Conservation (phyloP, 2,329 filamentous ascomycete species). For the Amylocarpus encephaloides region DNA sequence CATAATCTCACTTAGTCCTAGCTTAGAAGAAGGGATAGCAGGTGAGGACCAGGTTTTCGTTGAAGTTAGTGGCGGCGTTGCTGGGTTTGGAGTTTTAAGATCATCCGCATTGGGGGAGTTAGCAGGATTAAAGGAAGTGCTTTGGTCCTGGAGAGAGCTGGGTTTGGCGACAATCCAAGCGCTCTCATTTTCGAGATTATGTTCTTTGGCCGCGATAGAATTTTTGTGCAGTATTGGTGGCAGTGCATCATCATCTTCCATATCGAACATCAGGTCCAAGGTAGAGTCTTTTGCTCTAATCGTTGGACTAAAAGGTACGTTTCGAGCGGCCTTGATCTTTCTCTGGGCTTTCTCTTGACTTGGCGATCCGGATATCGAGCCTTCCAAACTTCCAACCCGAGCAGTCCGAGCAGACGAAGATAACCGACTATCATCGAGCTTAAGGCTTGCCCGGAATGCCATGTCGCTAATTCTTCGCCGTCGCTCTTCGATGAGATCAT, state of each 20-base stretch:
- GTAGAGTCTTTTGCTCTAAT: conserved; percentile 63
- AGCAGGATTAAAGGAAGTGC: conserved; percentile 1
- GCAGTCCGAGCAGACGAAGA: conserved; percentile 53
- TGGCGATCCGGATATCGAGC: conserved; percentile 37
- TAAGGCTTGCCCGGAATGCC: conserved; percentile 57
- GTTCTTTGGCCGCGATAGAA: not conserved
- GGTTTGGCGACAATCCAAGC: conserved; percentile 15
- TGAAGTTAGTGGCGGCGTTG: not conserved
- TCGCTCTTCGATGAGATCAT: conserved; percentile 62
- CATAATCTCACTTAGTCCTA: conserved; percentile 73
- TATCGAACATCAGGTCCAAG: conserved; percentile 82
- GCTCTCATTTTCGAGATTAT: not conserved
- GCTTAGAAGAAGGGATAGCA: conserved; percentile 26
- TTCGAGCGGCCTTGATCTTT: conserved; percentile 41
- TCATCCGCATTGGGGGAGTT: not conserved
- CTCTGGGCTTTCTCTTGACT: conserved; percentile 38
- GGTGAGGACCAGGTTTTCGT: conserved; percentile 30
- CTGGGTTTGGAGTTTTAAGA: not conserved
- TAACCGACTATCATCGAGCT: conserved; percentile 57
- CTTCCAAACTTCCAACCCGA: conserved; percentile 60
- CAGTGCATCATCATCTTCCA: conserved; percentile 60
- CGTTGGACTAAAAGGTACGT: conserved; percentile 57
- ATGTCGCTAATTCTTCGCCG: conserved; percentile 71
- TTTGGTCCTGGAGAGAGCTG: conserved; percentile 7
- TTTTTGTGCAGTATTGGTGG: not conserved